phyloP scores from a whole-genome alignment of 441 rosid genomes.

The Erodium chrysanthum region DNA sequence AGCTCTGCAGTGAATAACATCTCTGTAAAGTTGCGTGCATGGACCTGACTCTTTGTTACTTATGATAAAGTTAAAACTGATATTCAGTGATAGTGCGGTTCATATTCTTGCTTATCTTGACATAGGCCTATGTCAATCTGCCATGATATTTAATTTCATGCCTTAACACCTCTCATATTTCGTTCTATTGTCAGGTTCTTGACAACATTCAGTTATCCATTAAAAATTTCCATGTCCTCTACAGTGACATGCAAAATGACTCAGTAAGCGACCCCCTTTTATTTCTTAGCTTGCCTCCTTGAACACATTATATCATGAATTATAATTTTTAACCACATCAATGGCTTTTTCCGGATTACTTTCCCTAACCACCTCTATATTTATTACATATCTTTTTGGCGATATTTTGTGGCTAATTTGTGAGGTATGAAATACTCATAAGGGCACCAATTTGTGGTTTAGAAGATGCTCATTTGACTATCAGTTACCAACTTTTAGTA shows the following conservation, averaged over 20 bases:
- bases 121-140: background rate
- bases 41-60: background rate
- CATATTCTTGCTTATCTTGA: background rate
- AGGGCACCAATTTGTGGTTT: background rate
- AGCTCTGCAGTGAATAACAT: background rate
- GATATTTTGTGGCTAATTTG: no score
- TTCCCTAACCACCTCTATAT: background rate
- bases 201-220: slow-evolving; percentile 79
- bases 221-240: slow-evolving; percentile 61
- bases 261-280: slow-evolving; percentile 39
- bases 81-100: background rate
- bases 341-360: background rate
- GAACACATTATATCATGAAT: background rate
- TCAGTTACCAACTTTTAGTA: background rate
- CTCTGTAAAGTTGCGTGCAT: background rate
- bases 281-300: slow-evolving; percentile 8
- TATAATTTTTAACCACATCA: slow-evolving; percentile 8
- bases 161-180: background rate
- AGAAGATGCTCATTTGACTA: background rate
- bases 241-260: slow-evolving; percentile 40
- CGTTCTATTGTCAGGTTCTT: slow-evolving; percentile 43
- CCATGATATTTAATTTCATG: background rate
- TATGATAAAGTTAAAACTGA: background rate
- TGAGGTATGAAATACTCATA: background rate
- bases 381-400: no score